phyloP scores from a whole-genome alignment of 192 early-diverging fungal species.

The Chytriomyces sp. region DNA sequence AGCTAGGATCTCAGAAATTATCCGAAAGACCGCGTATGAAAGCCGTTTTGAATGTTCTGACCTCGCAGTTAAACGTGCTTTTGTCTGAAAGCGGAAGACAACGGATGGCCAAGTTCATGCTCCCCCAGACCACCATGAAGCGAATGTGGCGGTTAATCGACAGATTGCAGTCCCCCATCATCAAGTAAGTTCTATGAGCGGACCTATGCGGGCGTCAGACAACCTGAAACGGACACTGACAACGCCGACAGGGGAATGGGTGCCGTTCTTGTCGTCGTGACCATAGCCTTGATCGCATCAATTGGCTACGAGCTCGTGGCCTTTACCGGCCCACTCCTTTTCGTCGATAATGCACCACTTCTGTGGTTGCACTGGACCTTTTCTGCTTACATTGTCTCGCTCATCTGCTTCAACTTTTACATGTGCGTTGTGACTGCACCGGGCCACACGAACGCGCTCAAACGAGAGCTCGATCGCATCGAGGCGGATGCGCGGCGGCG shows the following conservation, averaged over 20 bases:
- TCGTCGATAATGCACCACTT: not conserved
- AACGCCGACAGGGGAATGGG: not conserved
- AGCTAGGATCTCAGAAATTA: not conserved
- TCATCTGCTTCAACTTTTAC: conserved; percentile 44
- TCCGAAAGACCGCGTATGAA: not conserved
- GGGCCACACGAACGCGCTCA: conserved; percentile 16
- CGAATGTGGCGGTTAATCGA: too few relatives aligned
- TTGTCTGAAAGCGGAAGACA: too few relatives aligned
- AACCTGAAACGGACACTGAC: not conserved
- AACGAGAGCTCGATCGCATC: not conserved
- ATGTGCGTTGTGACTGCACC: conserved; percentile 40
- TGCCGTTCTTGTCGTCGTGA: conserved; percentile 5
- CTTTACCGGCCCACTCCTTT: not conserved
- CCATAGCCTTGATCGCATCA: not conserved
- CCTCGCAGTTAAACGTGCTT: too few relatives aligned
- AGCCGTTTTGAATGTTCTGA: not conserved
- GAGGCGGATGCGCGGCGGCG: not conserved
- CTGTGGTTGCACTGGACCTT: conserved; percentile 26
- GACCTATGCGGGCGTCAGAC: too few relatives aligned
- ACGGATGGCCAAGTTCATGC: too few relatives aligned
- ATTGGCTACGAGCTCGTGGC: conserved; percentile 2
- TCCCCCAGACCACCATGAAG: too few relatives aligned
- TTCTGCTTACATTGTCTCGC: conserved; percentile 35
- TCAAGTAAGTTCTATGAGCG: too few relatives aligned
- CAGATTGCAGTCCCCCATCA: too few relatives aligned